Evolutionary conservation across 1,139 yeast species (phyloP), one percentile per base, ranked within the genome.

Genomic region (Torulaspora pretoriensis): DNA sequence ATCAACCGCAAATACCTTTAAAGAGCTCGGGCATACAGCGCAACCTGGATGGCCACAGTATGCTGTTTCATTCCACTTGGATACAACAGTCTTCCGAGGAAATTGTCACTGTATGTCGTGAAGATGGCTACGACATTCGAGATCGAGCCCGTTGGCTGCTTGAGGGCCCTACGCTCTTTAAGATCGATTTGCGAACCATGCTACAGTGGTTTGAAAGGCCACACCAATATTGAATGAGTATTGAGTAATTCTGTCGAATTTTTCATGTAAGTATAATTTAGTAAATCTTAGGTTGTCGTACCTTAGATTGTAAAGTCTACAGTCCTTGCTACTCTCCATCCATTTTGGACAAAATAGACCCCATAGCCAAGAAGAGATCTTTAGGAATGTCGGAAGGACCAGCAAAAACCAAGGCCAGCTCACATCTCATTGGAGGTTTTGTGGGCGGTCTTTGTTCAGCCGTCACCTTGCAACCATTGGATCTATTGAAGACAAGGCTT

Each of bases 381-480:
- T 10, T 19, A 24, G 28, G 23, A 9, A 46, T 43, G 49, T 29
- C 47, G 14, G 49, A 46, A 13, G 36, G 42, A 16, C 27, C 44
- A 24, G 33, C 43, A 8, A 59, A 51, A 42, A 54, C 60, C 4
- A 51, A 52, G 43, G 53, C 60, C 3, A 51, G 59, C 1, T 57
- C 72, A 1, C 96, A 89, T 65, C 66, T 89, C 10, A 60, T 79
- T 9, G 86, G 97, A 3, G 98, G 98, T 0, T 92, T 86, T 47
- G 60, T 77, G 8, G 96, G 96, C 1, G 98, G 98, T 0, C 68
- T 94, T 48, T 74, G 90, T 0, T 84, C 96, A 2, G 82, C 97
- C 0, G 77, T 87, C 6, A 72, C 78, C 1, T 73, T 92, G 32
- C 98, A 92, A 64, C 98, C 98, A 1, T 74, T 92, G 46, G 98